Evolutionary conservation across 371 early-diverging fungal genomes (phyloP), one percentile per base, ranked within the genome.

Genomic region (Dinochytrium kinnereticum): DNA sequence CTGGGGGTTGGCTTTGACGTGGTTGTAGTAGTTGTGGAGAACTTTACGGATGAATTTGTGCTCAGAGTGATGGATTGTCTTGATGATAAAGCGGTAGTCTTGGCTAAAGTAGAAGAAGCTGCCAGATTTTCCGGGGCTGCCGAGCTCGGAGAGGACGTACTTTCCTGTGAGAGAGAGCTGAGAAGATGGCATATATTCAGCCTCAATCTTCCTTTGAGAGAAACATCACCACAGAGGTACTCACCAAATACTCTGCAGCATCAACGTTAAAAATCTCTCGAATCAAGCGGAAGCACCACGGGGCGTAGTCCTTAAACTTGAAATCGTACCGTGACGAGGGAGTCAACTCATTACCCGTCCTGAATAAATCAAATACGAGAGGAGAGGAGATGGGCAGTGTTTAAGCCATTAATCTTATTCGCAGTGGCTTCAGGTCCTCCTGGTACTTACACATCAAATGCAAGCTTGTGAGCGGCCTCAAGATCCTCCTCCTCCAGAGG

Each of bases 241-340:
- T n/a, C 87, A 93, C 94, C 85, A 98, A 83, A 77, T 98, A 98
- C 68, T 98, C 98, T n/a, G 94, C 92, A 24, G 97, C 89, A 77
- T 95, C 94, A 36, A 98, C 90, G 50, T 90, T 86, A 79, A 96
- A 97, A 24, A 88, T 86, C 69, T 95, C 92, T 36, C 99, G 85
- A 57, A 98, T 86, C 71, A 89, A 82, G 40, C 97, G 89, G 79
- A 98, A 98, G n/a, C 95, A 96, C 95, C 95, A 95, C 2, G 97
- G 98, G 2, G 97, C 94, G 80, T 98, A 98, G 79, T 98, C 99
- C 80, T 98, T 98, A 78, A 98, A 98, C 81, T 98, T 97, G 84
- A 98, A 98, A 74, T 98, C 97, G 82, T 98, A 98, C 71, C 91
- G 91, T n/a, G 95, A 92, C 10, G 93, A 92, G 2, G 98, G 94